Percentiles rank a stretch among this genome's conserved stretches.
phyloP scores from a whole-genome alignment of 2,329 filamentous ascomycete species.

The Arthroderma sp. region DNA sequence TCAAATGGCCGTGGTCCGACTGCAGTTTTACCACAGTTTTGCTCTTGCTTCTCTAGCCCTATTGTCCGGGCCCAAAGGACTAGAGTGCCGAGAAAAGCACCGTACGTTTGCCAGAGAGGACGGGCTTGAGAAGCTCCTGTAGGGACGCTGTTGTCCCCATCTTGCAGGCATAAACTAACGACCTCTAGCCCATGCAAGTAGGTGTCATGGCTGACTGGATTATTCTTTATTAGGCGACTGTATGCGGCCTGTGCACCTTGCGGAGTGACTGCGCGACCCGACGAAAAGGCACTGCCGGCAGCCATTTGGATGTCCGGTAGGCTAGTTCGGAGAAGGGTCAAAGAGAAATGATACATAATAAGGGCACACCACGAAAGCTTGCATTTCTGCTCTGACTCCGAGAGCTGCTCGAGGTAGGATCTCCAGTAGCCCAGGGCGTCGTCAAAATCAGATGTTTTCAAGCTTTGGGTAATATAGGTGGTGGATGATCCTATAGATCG shows the following conservation, averaged over 20 bases:
- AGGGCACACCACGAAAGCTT: constrained; percentile 10
- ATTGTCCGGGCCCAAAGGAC: constrained; percentile 10
- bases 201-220: constrained; percentile 13
- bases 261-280: constrained; percentile 12
- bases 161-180: constrained; percentile 10
- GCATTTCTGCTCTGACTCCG: constrained; percentile 7
- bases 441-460: constrained; percentile 12
- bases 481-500: constrained; percentile 10
- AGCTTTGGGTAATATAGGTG: constrained; percentile 3
- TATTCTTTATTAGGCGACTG: constrained; percentile 8
- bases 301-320: constrained; percentile 15
- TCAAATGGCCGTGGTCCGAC: neutral
- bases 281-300: constrained; percentile 13
- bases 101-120: constrained; percentile 11
- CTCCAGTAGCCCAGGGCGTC: constrained; percentile 11
- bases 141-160: neutral
- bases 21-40: neutral
- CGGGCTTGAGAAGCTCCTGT: constrained; percentile 1
- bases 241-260: constrained; percentile 14
- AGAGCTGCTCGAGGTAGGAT: constrained; percentile 10
- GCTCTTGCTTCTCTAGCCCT: constrained; percentile 7
- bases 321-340: constrained; percentile 11
- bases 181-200: constrained; percentile 13
- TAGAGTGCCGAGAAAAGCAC: constrained; percentile 11
- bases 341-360: constrained; percentile 13